These are phyloP conservation scores for Xylaria hypoxylon DNA, from an alignment of 2,329 filamentous ascomycete genomes.

Conservation along the genomic window DNA sequence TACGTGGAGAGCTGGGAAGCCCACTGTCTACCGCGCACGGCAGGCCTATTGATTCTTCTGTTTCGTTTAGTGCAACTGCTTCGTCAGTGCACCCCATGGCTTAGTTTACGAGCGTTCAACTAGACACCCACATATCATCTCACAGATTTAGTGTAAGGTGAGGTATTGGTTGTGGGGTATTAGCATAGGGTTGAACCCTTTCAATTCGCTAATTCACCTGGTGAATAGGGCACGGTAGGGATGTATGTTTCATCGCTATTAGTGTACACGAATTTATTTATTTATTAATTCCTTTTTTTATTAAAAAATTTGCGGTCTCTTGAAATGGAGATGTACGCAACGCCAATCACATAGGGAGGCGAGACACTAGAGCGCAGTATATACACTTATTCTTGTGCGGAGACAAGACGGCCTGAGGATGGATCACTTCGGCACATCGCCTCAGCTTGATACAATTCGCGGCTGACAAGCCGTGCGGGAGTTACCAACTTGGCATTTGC, in stretches of 20 bases:
- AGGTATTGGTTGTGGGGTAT: slow-evolving; percentile 17
- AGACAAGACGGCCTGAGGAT: slow-evolving; percentile 7
- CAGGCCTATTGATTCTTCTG: slow-evolving; percentile 8
- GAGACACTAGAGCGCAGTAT: slow-evolving; percentile 2
- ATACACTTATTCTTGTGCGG: background rate
- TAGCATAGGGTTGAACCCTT: slow-evolving; percentile 1
- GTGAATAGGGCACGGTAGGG: background rate
- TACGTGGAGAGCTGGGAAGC: slow-evolving; percentile 37
- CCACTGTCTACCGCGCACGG: slow-evolving; percentile 1
- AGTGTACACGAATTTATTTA: background rate
- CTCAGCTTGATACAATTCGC: slow-evolving; percentile 23
- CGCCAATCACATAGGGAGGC: background rate
- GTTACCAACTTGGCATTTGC: slow-evolving; percentile 2
- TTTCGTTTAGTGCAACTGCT: slow-evolving; percentile 11
- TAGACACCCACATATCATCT: background rate
- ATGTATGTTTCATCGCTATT: slow-evolving; percentile 1
- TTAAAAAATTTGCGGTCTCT: too few species aligned
- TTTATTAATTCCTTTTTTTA: too few species aligned
- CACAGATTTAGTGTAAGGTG: background rate
- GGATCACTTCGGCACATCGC: slow-evolving; percentile 26
- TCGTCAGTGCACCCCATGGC: slow-evolving; percentile 14
- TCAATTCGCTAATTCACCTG: background rate
- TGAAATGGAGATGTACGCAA: background rate
- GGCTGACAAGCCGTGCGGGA: slow-evolving; percentile 26
- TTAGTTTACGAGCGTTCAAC: background rate